phyloP scores from a whole-genome alignment of 2,329 filamentous ascomycete genomes.

The Nemania sp. region DNA sequence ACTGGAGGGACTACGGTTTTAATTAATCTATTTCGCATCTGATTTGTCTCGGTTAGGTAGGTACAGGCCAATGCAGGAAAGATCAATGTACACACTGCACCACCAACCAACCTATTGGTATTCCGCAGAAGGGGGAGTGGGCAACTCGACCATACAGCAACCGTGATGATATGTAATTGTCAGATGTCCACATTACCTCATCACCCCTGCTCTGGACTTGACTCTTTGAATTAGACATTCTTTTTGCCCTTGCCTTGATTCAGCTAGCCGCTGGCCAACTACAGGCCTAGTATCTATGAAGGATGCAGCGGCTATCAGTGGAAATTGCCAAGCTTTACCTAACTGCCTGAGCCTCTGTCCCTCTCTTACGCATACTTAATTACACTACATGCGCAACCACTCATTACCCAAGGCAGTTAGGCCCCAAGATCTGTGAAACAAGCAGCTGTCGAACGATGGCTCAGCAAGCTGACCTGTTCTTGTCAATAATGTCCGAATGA shows the following conservation, averaged over 20 bases:
- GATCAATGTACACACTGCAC: no score
- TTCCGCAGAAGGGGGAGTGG: no score
- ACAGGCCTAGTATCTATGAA: no score
- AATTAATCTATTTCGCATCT: no score
- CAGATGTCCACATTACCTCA: neutral
- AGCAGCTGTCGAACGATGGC: neutral
- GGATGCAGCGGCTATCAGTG: constrained; percentile 9
- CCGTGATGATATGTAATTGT: neutral
- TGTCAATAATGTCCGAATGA: neutral
- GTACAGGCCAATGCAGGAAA: no score
- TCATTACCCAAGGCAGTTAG: constrained; percentile 8
- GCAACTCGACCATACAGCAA: no score
- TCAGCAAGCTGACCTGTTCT: neutral
- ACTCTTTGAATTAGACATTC: no score
- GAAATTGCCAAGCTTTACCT: neutral
- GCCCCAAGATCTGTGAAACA: neutral
- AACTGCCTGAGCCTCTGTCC: no score
- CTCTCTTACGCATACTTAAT: no score
- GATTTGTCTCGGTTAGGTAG: neutral
- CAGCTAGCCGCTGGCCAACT: neutral
- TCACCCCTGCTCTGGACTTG: neutral
- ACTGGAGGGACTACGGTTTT: no score
- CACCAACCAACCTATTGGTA: no score
- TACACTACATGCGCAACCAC: no score
- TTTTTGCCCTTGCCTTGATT: constrained; percentile 1